Base-by-base conservation (phyloP, 495 filamentous ascomycete genomes). In the Hypoxylon intermedium region DNA sequence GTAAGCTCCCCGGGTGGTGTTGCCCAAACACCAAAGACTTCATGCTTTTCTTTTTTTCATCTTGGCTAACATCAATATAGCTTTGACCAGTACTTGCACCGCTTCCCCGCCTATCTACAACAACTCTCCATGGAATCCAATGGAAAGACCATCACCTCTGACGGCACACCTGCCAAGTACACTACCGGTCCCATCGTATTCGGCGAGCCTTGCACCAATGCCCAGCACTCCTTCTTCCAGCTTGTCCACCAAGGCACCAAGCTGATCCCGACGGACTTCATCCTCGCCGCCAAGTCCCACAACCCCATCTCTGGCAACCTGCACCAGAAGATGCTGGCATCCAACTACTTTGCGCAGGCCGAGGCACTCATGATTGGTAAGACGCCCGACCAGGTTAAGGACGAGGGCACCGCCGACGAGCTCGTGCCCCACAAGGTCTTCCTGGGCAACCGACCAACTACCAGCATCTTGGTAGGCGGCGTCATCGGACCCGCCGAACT, bases 61-160 rank as follows among this genome's bases (percentile, higher is more conserved):
- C n/a, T n/a, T n/a, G n/a, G n/a, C 45, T 76, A 13, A 71, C 62
- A 34, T 48, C 1, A 9, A 12, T 31, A 20, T 58, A 88, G 85
- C 64, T 98, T 98, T 77, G 94, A 98, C 78, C 94, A 98, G 78
- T 98, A 98, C 79, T 86, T 98, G 67, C 91, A 96, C 83, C 90
- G 94, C 51, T 98, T 98, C 89, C 92, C 94, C 12, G 94, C 94
- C 59, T 98, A 98, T 79, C 89, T 98, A 24, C 94, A 98, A 78
- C 94, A 98, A 76, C 83, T 98, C 42, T 98, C 92, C 61, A 98
- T 98, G 94, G 94, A 98, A 80, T 98, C 95, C 67, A 98, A 98
- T 77, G 94, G 94, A 67, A 98, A 98, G 83, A 90, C 91, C 51
- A 91, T 98, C 74, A 96, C 94, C 58, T 91, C 93, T 45, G 85